These are phyloP conservation scores for Pseudocercospora macadamiae DNA, from an alignment of 2,329 filamentous ascomycete genomes.

Conservation along the genomic window DNA sequence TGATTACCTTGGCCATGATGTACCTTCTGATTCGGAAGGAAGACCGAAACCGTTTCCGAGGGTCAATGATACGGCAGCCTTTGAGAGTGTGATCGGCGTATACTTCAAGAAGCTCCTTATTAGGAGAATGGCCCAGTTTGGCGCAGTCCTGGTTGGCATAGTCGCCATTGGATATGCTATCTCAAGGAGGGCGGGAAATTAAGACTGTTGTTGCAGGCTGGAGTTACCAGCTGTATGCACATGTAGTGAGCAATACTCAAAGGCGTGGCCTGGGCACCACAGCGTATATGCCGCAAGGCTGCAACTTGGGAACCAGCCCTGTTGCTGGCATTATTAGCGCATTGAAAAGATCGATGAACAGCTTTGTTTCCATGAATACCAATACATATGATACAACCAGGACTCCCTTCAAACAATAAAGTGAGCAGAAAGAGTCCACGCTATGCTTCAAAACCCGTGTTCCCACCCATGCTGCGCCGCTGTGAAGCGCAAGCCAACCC, in stretches of 20 bases:
- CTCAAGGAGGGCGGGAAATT: neutral
- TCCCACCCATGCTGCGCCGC: slow-evolving; percentile 8
- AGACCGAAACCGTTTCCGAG: slow-evolving; percentile 7
- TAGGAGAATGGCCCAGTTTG: slow-evolving; percentile 1
- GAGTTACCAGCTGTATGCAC: too few relatives aligned
- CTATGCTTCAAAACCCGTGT: slow-evolving; percentile 18
- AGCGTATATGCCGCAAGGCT: too few relatives aligned
- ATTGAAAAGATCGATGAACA: neutral
- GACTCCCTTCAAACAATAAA: neutral
- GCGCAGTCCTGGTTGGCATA: neutral
- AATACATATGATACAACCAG: slow-evolving; percentile 23
- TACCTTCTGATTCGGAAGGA: neutral
- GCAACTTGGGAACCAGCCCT: too few relatives aligned
- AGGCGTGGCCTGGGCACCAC: too few relatives aligned
- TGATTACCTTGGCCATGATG: neutral
- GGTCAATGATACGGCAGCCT: slow-evolving; percentile 9
- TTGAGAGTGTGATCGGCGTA: slow-evolving; percentile 6
- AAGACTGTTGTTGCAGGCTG: neutral
- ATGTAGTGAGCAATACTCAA: too few relatives aligned
- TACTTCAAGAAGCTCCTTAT: slow-evolving; percentile 5
- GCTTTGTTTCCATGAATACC: slow-evolving; percentile 13
- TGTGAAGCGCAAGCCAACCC: slow-evolving; percentile 9
- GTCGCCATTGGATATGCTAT: neutral
- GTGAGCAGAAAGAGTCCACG: slow-evolving; percentile 15
- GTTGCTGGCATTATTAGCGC: too few relatives aligned